Base-by-base conservation (phyloP, 2,329 filamentous ascomycete genomes). In the Fusarium brachygibbosum region DNA sequence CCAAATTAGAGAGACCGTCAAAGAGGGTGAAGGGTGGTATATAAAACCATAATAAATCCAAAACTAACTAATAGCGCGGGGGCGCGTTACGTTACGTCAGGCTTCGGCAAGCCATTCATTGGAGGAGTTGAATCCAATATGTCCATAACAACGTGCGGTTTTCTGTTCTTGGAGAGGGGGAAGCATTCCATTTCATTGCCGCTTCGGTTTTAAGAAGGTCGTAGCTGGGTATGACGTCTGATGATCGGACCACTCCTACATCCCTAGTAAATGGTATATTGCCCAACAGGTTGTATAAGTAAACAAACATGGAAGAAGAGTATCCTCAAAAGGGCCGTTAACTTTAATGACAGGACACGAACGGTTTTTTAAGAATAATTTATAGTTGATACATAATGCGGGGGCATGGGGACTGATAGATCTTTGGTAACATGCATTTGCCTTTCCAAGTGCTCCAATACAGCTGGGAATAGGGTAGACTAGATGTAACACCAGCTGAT, bases 171-270 rank as follows among this genome's bases (percentile, higher is more conserved):
- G 23, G 17, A 13, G 38, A 60, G 40, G 61, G 54, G 49, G 52
- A 54, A 66, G 44, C 57, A 68, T 53, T 62, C 55, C 66, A 57
- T 69, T 23, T 41, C 45, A 48, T 46, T 49, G 28, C 38, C 21
- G 21, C 42, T 46, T 41, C 31, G 25, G 58, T 32, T 51, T 51
- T 54, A 16, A 28, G 29, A 61, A 48, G 44, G 49, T 52, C 50
- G 37, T 53, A 52, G 34, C 45, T 57, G 31, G 58, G 51, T 52
- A 67, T 53, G 17, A 55, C 41, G 32, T 58, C 21, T 12, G 25
- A 49, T 59, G 57, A 65, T 74, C 72, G 71, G 70, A 59, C 56
- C 58, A 73, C 66, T 61, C 42, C 8, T 19, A 45, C 28, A 45
- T 45, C 56, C 34, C 29, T 21, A 11, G 19, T 23, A 19, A 44